Evolutionary conservation across 768 basidiomycete species (phyloP).

Genomic region (Hericium coralloides): DNA sequence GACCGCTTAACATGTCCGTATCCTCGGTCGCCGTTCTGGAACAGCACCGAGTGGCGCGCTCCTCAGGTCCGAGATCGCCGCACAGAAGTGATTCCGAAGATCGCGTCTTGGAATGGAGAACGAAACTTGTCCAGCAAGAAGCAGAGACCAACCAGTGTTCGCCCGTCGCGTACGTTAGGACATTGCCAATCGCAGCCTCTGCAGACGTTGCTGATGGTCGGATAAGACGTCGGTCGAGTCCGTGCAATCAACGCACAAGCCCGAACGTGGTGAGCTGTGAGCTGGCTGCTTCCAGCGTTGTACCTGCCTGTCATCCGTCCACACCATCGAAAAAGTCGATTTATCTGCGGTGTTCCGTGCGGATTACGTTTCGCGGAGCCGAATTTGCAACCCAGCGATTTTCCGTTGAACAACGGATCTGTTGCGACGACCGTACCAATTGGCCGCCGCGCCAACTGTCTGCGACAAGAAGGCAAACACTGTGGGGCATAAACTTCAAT

Average conservation of each 20-base stretch:
- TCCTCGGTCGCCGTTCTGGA: neutral
- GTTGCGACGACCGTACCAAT: neutral
- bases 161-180: neutral
- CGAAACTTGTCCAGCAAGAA: neutral
- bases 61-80: neutral
- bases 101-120: neutral
- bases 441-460: neutral
- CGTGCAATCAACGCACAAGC: neutral
- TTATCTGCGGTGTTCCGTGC: slow-evolving; percentile 2
- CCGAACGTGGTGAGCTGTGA: neutral
- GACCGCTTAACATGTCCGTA: neutral
- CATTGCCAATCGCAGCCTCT: neutral
- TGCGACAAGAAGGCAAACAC: neutral
- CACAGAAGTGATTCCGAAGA: neutral
- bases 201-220: neutral
- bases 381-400: slow-evolving; percentile 15
- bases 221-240: neutral
- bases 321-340: slow-evolving; percentile 8
- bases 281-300: neutral
- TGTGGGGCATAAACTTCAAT: neutral
- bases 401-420: neutral
- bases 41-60: neutral
- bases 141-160: neutral
- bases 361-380: slow-evolving; percentile 10
- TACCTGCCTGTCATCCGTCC: neutral